phyloP scores from a whole-genome alignment of 805 yeast species.

The Zygotorulaspora florentina region DNA sequence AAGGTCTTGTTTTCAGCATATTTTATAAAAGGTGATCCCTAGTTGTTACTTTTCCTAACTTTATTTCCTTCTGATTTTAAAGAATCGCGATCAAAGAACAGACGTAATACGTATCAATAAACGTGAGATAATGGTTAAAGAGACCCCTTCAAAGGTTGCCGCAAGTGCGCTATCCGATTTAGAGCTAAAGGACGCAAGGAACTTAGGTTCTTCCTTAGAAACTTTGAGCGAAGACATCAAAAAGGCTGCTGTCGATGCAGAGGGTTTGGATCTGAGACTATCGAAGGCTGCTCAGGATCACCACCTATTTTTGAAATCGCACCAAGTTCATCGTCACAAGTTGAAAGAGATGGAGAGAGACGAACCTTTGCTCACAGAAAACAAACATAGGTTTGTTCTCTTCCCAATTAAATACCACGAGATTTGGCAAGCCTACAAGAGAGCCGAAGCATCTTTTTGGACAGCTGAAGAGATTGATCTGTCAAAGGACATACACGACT shows the following conservation, averaged over 20 bases:
- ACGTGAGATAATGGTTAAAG: conserved; percentile 35
- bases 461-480: conserved; percentile 98
- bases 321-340: conserved; percentile 65
- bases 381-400: conserved; percentile 82
- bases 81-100: no score
- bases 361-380: conserved; percentile 84
- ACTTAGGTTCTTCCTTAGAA: conserved; percentile 42
- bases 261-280: conserved; percentile 27
- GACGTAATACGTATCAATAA: no score
- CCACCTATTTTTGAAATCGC: conserved; percentile 52
- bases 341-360: conserved; percentile 74
- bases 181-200: conserved; percentile 44
- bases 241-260: conserved; percentile 18
- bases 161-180: conserved; percentile 53
- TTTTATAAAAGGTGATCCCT: neutral
- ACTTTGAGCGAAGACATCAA: conserved; percentile 37
- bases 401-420: conserved; percentile 97
- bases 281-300: conserved; percentile 42
- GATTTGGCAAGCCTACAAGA: conserved; percentile 98
- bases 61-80: no score
- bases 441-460: conserved; percentile 99
- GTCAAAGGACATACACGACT: conserved; percentile 84
- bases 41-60: neutral
- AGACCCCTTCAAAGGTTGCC: conserved; percentile 68
- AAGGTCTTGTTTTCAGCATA: neutral